A percentile compares a stretch with the other conserved stretches of the same genome.
Evolutionary conservation across 352 stramenopile genomes (phyloP).

Genomic region (Blastocystis sp.): DNA sequence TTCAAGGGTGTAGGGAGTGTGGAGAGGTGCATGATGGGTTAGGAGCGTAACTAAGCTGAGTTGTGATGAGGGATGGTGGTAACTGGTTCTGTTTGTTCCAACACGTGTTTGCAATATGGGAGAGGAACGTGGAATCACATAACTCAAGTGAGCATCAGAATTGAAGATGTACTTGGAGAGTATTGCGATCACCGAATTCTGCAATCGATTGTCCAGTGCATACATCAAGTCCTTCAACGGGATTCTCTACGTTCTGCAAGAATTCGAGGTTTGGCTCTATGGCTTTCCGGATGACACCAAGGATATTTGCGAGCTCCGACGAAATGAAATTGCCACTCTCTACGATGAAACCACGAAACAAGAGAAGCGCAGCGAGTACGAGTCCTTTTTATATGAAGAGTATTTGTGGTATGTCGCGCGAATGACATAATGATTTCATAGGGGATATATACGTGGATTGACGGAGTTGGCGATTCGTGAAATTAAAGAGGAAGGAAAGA

Average conservation of each 20-base stretch:
- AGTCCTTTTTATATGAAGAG: conserved; percentile 4
- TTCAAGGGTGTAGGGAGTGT: conserved; percentile 27
- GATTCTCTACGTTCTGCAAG: conserved; percentile 19
- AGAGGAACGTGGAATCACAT: too few species aligned
- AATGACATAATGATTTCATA: background rate
- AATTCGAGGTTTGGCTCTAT: conserved; percentile 12
- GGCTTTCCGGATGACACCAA: background rate
- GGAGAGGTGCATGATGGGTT: background rate
- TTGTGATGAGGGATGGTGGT: background rate
- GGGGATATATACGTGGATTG: background rate
- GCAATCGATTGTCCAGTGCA: conserved; percentile 13
- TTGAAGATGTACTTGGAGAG: conserved; percentile 10
- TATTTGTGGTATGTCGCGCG: background rate
- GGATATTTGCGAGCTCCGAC: background rate
- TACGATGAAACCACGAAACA: background rate
- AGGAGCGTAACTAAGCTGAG: background rate
- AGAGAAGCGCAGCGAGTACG: background rate
- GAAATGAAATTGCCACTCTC: conserved; percentile 4
- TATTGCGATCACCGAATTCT: conserved; percentile 3
- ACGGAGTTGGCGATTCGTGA: conserved; percentile 22
- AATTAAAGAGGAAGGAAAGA: background rate
- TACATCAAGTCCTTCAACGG: conserved; percentile 31
- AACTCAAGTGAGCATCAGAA: too few species aligned
- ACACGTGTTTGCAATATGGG: too few species aligned
- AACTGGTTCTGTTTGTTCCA: too few species aligned